phyloP scores from a whole-genome alignment of 2,329 filamentous ascomycete species.

The Aspergillus uvarum region DNA sequence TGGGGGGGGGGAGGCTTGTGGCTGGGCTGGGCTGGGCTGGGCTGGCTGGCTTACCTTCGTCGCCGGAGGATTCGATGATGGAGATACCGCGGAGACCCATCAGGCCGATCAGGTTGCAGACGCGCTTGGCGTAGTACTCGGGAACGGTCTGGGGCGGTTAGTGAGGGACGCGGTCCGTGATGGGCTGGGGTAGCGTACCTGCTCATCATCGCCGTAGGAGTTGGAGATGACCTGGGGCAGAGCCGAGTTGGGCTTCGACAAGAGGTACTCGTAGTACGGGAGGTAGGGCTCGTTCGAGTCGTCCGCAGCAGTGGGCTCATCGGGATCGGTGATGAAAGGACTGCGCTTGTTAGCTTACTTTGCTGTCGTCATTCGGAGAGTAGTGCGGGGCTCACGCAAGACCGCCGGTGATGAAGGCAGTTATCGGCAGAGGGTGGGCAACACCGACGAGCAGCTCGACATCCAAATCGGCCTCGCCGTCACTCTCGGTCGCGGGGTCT shows the following conservation, averaged over 20 bases:
- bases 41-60: conserved; percentile 34
- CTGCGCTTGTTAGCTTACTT: conserved; percentile 23
- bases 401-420: conserved; percentile 2
- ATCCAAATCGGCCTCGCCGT: conserved; percentile 61
- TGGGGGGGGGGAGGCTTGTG: no score
- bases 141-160: conserved; percentile 54
- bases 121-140: conserved; percentile 58
- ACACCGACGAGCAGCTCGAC: conserved; percentile 58
- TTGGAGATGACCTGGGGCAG: conserved; percentile 64
- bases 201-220: conserved; percentile 67
- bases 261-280: conserved; percentile 60
- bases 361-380: not conserved
- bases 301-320: conserved; percentile 30
- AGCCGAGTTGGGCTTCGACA: conserved; percentile 47
- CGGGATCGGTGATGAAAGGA: conserved; percentile 52
- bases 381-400: not conserved
- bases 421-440: conserved; percentile 53
- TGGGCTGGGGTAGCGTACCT: conserved; percentile 26
- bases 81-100: conserved; percentile 65
- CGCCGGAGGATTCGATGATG: conserved; percentile 61
- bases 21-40: no score
- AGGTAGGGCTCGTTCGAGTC: conserved; percentile 70
- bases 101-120: conserved; percentile 64
- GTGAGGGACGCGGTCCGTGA: not conserved
- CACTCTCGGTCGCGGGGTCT: conserved; percentile 38